Evolutionary conservation across 345 rosid genomes (phyloP).

Genomic region (Abelmoschus esculentus): DNA sequence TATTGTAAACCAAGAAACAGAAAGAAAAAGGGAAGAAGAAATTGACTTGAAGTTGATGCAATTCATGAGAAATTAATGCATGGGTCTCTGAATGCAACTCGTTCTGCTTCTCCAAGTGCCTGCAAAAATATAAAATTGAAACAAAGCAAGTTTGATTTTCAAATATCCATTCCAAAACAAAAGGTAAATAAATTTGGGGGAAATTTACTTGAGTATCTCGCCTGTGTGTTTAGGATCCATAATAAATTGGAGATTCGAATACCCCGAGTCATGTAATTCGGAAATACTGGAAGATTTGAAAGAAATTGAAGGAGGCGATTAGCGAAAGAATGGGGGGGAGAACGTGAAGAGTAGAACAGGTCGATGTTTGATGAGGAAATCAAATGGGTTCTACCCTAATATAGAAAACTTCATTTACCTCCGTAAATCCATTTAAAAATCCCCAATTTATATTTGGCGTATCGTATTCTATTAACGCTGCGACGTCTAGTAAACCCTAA

Average conservation of each 20-base stretch:
- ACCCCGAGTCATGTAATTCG: background rate
- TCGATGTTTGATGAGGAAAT: too few relatives aligned
- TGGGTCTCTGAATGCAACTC: slow-evolving; percentile 39
- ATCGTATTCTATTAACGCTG: too few relatives aligned
- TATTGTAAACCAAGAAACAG: background rate
- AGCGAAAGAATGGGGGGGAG: background rate
- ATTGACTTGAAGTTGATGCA: slow-evolving; percentile 45
- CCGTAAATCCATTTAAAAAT: too few relatives aligned
- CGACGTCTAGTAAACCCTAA: too few relatives aligned
- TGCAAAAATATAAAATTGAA: slow-evolving; percentile 6
- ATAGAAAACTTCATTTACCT: too few relatives aligned
- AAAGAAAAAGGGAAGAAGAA: background rate
- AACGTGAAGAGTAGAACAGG: too few relatives aligned
- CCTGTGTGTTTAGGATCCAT: background rate
- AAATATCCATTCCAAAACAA: background rate
- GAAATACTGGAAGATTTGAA: background rate
- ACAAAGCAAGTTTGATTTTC: background rate
- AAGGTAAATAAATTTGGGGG: background rate
- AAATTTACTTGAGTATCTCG: background rate
- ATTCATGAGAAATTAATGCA: slow-evolving; percentile 36
- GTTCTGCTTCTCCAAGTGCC: slow-evolving; percentile 56
- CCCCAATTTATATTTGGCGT: too few relatives aligned
- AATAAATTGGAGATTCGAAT: background rate
- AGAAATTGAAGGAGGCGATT: background rate
- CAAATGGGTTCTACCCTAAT: too few relatives aligned